phyloP scores from a whole-genome alignment of 306 rosid genomes.

The Castanea crenata region DNA sequence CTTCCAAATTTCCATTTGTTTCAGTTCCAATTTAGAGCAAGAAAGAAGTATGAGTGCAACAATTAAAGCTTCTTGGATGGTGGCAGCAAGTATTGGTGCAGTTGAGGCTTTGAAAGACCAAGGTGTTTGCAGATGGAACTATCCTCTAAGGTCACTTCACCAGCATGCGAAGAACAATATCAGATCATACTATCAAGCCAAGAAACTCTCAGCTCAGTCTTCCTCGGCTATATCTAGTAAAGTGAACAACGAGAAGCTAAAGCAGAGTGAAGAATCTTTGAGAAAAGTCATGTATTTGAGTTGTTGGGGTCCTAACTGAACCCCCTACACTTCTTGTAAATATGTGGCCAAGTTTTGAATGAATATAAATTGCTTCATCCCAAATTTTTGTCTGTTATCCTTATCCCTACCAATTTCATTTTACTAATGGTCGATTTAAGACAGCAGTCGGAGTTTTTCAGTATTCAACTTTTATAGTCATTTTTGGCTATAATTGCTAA shows the following conservation, averaged over 20 bases:
- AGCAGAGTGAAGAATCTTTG: constrained; percentile 23
- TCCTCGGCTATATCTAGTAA: constrained; percentile 15
- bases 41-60: constrained; percentile 16
- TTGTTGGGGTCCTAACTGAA: constrained; percentile 26
- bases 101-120: constrained; percentile 38
- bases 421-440: no score
- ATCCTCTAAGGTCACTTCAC: constrained; percentile 12
- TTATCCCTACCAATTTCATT: no score
- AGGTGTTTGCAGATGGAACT: constrained; percentile 31
- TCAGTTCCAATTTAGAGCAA: neutral
- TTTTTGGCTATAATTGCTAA: no score
- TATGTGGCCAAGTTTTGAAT: neutral
- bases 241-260: neutral
- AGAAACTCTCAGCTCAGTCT: neutral
- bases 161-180: constrained; percentile 23
- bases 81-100: constrained; percentile 31
- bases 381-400: no score
- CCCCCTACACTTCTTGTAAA: neutral
- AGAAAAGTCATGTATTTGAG: constrained; percentile 27
- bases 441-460: no score
- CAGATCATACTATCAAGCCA: constrained; percentile 23
- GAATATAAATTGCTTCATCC: neutral
- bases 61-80: constrained; percentile 23
- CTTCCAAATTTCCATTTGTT: neutral
- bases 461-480: no score